phyloP scores from a whole-genome alignment of 2,329 filamentous ascomycete genomes.

The Myriangium duriaei region DNA sequence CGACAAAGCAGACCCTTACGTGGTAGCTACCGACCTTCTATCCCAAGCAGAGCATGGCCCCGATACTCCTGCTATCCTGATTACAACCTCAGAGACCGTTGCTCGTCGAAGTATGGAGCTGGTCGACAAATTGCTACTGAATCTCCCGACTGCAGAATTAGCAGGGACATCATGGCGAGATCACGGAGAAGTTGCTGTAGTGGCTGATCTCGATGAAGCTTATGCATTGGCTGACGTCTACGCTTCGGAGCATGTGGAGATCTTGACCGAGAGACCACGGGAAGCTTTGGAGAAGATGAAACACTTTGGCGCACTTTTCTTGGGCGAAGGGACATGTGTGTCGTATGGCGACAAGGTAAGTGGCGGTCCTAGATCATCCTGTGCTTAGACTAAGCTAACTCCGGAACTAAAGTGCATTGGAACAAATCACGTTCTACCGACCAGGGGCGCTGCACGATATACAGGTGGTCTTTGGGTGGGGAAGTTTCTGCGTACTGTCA shows the following conservation, averaged over 20 bases:
- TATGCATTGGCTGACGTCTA: slow-evolving; percentile 36
- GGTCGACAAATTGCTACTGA: slow-evolving; percentile 28
- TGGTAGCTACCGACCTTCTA: slow-evolving; percentile 34
- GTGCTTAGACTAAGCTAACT: no score
- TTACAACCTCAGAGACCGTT: slow-evolving; percentile 35
- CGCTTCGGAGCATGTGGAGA: slow-evolving; percentile 41
- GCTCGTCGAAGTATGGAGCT: slow-evolving; percentile 27
- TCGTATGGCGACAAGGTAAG: slow-evolving; percentile 39
- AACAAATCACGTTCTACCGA: slow-evolving; percentile 44
- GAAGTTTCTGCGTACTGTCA: slow-evolving; percentile 41
- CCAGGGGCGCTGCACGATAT: slow-evolving; percentile 34
- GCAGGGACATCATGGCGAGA: slow-evolving; percentile 34
- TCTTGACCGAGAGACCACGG: slow-evolving; percentile 34
- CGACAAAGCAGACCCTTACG: slow-evolving; percentile 33
- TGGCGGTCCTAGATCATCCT: no score
- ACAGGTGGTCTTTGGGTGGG: slow-evolving; percentile 44
- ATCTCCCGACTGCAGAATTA: slow-evolving; percentile 32
- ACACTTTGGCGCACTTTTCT: slow-evolving; percentile 39
- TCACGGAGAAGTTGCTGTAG: slow-evolving; percentile 36
- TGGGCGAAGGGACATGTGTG: slow-evolving; percentile 41
- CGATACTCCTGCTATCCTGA: slow-evolving; percentile 38
- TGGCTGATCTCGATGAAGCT: slow-evolving; percentile 30
- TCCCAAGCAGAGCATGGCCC: slow-evolving; percentile 42
- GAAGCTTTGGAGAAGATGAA: slow-evolving; percentile 40
- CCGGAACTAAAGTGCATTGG: slow-evolving; percentile 36